Evolutionary conservation across 176 grass and related monocot genomes (phyloP).

Genomic region (Calamus simplicifolius): DNA sequence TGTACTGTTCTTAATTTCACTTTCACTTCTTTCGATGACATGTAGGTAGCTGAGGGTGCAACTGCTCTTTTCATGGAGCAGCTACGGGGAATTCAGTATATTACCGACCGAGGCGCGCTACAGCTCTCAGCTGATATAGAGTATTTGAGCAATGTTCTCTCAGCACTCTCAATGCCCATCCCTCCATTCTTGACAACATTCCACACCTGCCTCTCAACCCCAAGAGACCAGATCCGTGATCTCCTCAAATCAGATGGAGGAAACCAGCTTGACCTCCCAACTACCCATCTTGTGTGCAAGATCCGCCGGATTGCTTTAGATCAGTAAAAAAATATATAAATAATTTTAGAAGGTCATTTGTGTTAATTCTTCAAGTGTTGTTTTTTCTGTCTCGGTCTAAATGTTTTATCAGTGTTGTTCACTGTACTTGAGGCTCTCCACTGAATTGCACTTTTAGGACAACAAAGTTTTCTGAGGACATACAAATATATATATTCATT

Average conservation of each 20-base stretch:
- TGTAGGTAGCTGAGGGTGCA: constrained; percentile 76
- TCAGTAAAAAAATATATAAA: constrained; percentile 18
- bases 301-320: constrained; percentile 76
- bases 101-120: constrained; percentile 63
- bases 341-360: too few relatives aligned
- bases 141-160: constrained; percentile 87
- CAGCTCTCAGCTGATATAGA: constrained; percentile 91
- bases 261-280: constrained; percentile 68
- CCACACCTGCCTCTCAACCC: constrained; percentile 57
- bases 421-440: too few relatives aligned
- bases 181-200: constrained; percentile 73
- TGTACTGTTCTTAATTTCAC: background rate
- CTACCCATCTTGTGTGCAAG: constrained; percentile 80
- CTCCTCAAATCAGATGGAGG: constrained; percentile 58
- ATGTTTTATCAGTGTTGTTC: too few relatives aligned
- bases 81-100: constrained; percentile 75
- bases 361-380: too few relatives aligned
- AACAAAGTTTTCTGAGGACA: too few relatives aligned
- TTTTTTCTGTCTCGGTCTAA: too few relatives aligned
- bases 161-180: constrained; percentile 82
- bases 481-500: too few relatives aligned
- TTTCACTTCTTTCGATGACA: constrained; percentile 3
- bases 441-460: too few relatives aligned
- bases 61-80: constrained; percentile 93
- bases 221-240: constrained; percentile 57